These are phyloP conservation scores for Tetrahymena malaccensis DNA, from an alignment of 73 alveolate species.

Conservation along the genomic window DNA sequence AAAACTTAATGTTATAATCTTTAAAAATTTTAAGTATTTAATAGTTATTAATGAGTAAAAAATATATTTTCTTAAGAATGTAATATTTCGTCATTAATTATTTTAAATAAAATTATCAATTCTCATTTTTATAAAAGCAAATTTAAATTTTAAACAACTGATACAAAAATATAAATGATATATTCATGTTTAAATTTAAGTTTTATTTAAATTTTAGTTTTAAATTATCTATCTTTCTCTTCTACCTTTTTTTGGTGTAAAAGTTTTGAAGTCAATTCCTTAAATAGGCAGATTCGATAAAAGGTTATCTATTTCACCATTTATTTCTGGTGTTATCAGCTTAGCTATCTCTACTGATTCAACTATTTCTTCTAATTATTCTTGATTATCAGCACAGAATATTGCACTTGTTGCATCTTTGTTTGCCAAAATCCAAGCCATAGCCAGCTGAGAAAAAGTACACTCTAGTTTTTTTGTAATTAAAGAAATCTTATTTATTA, in stretches of 20 bases:
- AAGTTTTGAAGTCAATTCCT: slow-evolving; percentile 39
- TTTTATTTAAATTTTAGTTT: background rate
- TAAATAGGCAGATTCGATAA: slow-evolving; percentile 55
- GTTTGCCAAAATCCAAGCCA: slow-evolving; percentile 86
- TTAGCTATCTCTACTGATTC: slow-evolving; percentile 63
- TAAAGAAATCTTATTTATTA: slow-evolving; percentile 17
- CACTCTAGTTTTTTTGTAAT: slow-evolving; percentile 59
- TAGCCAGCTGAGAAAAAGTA: slow-evolving; percentile 72
- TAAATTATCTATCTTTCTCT: slow-evolving; percentile 1
- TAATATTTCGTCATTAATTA: too few species aligned
- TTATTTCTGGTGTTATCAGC: slow-evolving; percentile 59
- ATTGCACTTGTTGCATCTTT: slow-evolving; percentile 77
- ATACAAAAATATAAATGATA: too few species aligned
- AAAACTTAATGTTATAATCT: too few species aligned
- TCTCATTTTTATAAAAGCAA: too few species aligned
- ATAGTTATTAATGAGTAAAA: too few species aligned
- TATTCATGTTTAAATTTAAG: background rate
- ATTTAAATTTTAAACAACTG: too few species aligned
- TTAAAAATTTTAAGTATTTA: too few species aligned
- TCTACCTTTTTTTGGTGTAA: slow-evolving; percentile 41
- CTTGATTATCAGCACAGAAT: slow-evolving; percentile 68
- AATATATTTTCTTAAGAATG: too few species aligned
- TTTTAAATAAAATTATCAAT: too few species aligned
- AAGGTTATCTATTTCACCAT: slow-evolving; percentile 52
- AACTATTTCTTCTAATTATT: slow-evolving; percentile 75